Percentiles rank a stretch among this genome's conserved stretches.
Conservation (phyloP, 2,329 filamentous ascomycete genomes). For the Colletotrichum cuscutae region DNA sequence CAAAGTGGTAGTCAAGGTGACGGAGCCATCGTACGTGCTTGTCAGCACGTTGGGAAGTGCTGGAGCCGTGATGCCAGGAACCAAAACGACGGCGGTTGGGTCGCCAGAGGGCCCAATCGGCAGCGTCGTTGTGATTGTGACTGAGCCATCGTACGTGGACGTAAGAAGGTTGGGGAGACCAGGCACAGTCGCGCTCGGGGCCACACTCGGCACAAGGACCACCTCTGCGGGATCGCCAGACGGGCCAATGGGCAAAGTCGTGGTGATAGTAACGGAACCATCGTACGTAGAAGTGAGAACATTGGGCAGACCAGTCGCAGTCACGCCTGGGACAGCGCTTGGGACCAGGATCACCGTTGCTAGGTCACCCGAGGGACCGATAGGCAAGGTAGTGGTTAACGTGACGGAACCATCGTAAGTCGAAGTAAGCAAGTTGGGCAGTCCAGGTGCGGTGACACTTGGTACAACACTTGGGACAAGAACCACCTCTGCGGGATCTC, state of each 20-base stretch:
- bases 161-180: background rate
- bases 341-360: conserved; percentile 2
- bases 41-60: background rate
- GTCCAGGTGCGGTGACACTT: background rate
- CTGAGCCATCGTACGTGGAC: background rate
- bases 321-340: background rate
- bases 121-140: background rate
- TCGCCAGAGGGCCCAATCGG: background rate
- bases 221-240: background rate
- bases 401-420: conserved; percentile 10
- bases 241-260: background rate
- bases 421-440: background rate
- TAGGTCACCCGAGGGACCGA: background rate
- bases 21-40: conserved; percentile 5
- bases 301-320: background rate
- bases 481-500: background rate
- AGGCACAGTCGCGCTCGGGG: background rate
- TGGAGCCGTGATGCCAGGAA: background rate
- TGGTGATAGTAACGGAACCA: background rate
- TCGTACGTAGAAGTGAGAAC: background rate
- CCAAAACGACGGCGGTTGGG: background rate
- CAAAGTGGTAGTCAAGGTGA: background rate
- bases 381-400: background rate
- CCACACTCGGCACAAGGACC: background rate
- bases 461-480: background rate